These are phyloP conservation scores for Pseudogymnoascus sp. DNA, from an alignment of 2,329 filamentous ascomycete species.

Conservation along the genomic window DNA sequence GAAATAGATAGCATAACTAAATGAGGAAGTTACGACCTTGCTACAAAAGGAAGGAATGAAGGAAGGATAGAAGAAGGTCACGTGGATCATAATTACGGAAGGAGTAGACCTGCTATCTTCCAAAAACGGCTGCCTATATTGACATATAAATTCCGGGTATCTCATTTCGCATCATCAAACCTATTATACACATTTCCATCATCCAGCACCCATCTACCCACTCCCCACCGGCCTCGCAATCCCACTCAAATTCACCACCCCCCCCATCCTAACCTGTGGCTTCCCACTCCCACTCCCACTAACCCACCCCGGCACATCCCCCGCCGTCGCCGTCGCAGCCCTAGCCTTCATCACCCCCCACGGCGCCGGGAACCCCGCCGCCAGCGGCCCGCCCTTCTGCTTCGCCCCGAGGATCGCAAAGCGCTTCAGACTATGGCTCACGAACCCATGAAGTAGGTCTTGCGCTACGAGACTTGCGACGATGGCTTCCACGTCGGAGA, in stretches of 20 bases:
- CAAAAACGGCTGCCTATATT: background rate
- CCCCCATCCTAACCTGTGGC: slow-evolving; percentile 32
- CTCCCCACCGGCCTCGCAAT: slow-evolving; percentile 40
- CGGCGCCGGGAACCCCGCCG: slow-evolving; percentile 67
- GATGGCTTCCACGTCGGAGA: slow-evolving; percentile 65
- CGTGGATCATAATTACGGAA: no score
- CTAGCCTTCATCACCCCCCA: slow-evolving; percentile 59
- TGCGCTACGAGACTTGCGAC: slow-evolving; percentile 70
- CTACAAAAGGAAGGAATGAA: no score
- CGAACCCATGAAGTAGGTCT: slow-evolving; percentile 72
- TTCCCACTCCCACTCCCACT: slow-evolving; percentile 23
- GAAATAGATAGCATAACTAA: no score
- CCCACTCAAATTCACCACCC: slow-evolving; percentile 48
- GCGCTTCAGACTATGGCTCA: slow-evolving; percentile 65
- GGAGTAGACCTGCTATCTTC: background rate
- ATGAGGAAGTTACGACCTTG: no score
- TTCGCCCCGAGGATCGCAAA: slow-evolving; percentile 78
- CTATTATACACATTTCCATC: background rate
- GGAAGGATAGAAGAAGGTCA: no score
- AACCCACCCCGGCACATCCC: slow-evolving; percentile 67
- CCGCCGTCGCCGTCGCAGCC: slow-evolving; percentile 45
- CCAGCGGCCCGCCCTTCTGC: slow-evolving; percentile 51
- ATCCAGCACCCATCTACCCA: background rate
- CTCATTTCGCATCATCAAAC: background rate
- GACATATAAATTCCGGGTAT: background rate